Evolutionary conservation across 169 alveolate species (phyloP).

Genomic region (Plasmodium inui): DNA sequence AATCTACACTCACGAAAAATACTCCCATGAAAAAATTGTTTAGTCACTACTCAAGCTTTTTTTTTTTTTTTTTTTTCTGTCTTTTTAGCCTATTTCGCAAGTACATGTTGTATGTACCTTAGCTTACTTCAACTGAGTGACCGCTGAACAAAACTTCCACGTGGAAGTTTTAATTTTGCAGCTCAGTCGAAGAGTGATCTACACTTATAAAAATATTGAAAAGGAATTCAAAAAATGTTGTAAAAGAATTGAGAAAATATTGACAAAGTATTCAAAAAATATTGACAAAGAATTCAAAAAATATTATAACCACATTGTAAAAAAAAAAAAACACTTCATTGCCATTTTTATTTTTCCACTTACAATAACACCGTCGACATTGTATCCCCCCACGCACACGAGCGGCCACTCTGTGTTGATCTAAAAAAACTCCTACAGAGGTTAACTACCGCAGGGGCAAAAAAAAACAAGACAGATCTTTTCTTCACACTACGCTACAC

Average conservation of each 20-base stretch:
- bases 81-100: neutral
- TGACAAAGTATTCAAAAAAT: neutral
- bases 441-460: neutral
- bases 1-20: neutral
- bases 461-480: neutral
- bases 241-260: neutral
- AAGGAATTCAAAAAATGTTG: neutral
- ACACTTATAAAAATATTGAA: neutral
- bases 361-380: neutral
- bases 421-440: neutral
- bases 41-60: neutral
- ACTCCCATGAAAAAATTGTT: neutral
- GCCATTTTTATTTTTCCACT: neutral
- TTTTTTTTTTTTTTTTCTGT: slow-evolving; percentile 6
- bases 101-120: neutral
- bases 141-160: neutral
- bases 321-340: neutral
- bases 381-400: neutral
- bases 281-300: too few relatives aligned
- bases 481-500: neutral
- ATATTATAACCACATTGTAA: neutral
- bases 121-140: neutral
- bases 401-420: neutral
- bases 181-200: neutral
- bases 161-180: neutral